Percentiles rank a stretch among this genome's conserved stretches.
Conservation (phyloP, 192 early-diverging fungal species). For the Podila horticola region DNA sequence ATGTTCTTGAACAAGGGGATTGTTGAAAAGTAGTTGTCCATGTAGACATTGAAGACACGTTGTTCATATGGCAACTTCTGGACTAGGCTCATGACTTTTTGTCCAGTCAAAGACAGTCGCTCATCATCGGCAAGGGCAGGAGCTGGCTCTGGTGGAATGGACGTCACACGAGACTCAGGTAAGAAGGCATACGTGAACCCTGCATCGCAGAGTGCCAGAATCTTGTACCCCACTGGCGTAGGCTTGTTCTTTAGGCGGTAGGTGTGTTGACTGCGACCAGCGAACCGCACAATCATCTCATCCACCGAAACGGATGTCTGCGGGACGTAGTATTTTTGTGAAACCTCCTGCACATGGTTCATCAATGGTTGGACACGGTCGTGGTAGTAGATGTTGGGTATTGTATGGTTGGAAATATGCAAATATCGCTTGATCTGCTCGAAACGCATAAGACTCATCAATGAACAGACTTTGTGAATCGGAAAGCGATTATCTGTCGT, state of each 20-base stretch:
- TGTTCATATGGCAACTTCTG: conserved; percentile 7
- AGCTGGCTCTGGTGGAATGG: too few relatives aligned
- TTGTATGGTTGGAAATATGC: too few relatives aligned
- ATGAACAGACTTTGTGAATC: too few relatives aligned
- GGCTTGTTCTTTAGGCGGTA: conserved; percentile 35
- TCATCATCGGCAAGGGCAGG: too few relatives aligned
- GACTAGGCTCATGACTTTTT: conserved; percentile 25
- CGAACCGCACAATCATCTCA: conserved; percentile 47
- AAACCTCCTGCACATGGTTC: too few relatives aligned
- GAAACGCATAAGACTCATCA: too few relatives aligned
- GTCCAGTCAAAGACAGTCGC: conserved; percentile 4
- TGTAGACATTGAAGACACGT: conserved; percentile 29
- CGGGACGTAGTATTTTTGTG: conserved; percentile 14
- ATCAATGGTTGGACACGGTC: too few relatives aligned
- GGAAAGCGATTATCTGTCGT: too few relatives aligned
- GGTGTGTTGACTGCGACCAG: conserved; percentile 25
- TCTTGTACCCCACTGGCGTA: conserved; percentile 44
- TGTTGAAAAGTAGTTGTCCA: conserved; percentile 51
- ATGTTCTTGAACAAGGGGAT: conserved; percentile 33
- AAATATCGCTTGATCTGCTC: too few relatives aligned
- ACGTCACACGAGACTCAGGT: conserved; percentile 9
- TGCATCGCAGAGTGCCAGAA: conserved; percentile 34
- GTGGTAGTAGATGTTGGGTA: too few relatives aligned
- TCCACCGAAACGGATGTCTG: conserved; percentile 25
- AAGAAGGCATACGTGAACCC: conserved; percentile 37